Percentiles rank a stretch among this genome's conserved stretches.
These are phyloP conservation scores for Aspergillus uvarum DNA, from an alignment of 2,329 filamentous ascomycete genomes.

Conservation along the genomic window DNA sequence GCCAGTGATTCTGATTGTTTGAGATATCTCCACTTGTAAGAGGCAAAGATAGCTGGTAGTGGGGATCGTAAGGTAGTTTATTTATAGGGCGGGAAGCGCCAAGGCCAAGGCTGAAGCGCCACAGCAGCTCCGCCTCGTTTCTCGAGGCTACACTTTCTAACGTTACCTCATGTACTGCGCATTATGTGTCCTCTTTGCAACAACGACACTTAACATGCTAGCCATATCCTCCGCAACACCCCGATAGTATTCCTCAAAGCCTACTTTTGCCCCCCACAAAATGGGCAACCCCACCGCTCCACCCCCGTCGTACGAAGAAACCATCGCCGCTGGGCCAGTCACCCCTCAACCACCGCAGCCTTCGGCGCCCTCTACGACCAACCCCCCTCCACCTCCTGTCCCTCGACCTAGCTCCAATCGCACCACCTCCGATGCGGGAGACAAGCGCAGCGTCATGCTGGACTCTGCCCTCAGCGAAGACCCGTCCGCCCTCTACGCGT, in stretches of 20 bases:
- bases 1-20: too few species aligned
- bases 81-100: background rate
- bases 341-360: background rate
- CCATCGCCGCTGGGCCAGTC: background rate
- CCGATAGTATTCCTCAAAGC: background rate
- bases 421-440: conserved; percentile 4
- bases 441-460: conserved; percentile 7
- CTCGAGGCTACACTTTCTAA: background rate
- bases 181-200: background rate
- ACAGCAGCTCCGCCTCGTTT: background rate
- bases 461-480: conserved; percentile 13
- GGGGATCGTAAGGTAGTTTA: background rate
- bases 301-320: conserved; percentile 4
- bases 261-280: background rate
- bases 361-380: background rate
- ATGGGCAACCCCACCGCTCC: conserved; percentile 2
- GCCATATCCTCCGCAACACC: background rate
- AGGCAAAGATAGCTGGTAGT: too few species aligned
- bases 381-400: background rate
- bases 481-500: conserved; percentile 39
- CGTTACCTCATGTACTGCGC: too few species aligned
- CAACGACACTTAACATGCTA: background rate
- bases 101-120: background rate
- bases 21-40: too few species aligned
- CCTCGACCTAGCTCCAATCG: conserved; percentile 6